Percentiles rank a stretch among this genome's conserved stretches.
Evolutionary conservation across 2,329 filamentous ascomycete genomes (phyloP).

Genomic region (Periconia sp.): DNA sequence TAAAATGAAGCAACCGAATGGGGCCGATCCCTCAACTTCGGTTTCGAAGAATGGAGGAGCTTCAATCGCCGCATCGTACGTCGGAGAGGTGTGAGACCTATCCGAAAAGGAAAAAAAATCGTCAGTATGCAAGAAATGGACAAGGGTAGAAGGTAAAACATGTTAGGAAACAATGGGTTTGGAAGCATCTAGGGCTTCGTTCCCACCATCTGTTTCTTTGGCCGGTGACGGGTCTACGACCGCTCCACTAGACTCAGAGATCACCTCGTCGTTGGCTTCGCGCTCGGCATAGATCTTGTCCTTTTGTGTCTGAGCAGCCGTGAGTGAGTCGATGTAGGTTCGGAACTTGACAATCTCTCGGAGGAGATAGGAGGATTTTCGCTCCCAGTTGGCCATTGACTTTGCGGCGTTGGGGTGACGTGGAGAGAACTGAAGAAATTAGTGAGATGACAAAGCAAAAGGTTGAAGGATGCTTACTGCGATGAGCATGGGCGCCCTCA

Average conservation of each 20-base stretch:
- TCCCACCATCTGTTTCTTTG: constrained; percentile 43
- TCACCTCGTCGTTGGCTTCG: constrained; percentile 31
- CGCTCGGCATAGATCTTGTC: constrained; percentile 68
- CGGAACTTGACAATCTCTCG: constrained; percentile 96
- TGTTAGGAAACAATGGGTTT: constrained; percentile 25
- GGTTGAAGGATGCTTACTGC: constrained; percentile 61
- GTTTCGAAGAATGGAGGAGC: constrained; percentile 43
- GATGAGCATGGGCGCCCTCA: constrained; percentile 84
- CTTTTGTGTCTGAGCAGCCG: constrained; percentile 72
- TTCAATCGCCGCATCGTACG: constrained; percentile 42
- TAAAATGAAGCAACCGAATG: constrained; percentile 35
- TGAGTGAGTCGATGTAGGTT: constrained; percentile 88
- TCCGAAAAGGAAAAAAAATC: constrained; percentile 25
- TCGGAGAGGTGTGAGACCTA: constrained; percentile 42
- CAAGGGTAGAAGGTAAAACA: constrained; percentile 14
- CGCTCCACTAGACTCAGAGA: constrained; percentile 16
- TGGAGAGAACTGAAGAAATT: constrained; percentile 70
- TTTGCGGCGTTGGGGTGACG: constrained; percentile 79
- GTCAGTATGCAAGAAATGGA: constrained; percentile 31
- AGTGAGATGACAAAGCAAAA: constrained; percentile 4
- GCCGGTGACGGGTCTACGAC: constrained; percentile 11
- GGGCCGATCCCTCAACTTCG: constrained; percentile 30
- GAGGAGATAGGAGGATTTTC: constrained; percentile 89
- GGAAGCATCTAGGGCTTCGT: constrained; percentile 32
- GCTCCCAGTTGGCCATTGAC: constrained; percentile 96